phyloP scores from a whole-genome alignment of 495 filamentous ascomycete genomes.

The Penicillium canescens region DNA sequence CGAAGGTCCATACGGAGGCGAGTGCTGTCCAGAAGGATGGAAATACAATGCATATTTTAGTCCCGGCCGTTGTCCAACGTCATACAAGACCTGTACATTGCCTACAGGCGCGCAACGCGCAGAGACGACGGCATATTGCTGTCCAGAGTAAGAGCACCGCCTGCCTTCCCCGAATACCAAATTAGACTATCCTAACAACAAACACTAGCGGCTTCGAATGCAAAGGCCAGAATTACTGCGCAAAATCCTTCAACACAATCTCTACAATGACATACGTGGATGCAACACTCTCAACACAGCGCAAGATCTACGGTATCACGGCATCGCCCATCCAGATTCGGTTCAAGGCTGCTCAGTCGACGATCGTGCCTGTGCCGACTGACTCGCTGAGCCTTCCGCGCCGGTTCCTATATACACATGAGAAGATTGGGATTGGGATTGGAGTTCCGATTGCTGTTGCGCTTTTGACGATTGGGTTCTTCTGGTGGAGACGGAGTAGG shows the following conservation, averaged over 20 bases:
- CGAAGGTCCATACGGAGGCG: conserved; percentile 10
- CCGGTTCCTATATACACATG: conserved; percentile 1
- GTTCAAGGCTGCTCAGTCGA: conserved; percentile 12
- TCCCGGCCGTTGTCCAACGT: conserved; percentile 13
- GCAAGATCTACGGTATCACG: conserved; percentile 6
- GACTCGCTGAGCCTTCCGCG: conserved; percentile 6
- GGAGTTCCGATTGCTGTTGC: not conserved
- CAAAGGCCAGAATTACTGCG: conserved; percentile 9
- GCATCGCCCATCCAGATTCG: conserved; percentile 16
- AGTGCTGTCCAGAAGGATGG: conserved; percentile 14
- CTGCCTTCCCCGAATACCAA: too few relatives aligned
- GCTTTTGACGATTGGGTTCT: too few relatives aligned
- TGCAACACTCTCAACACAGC: not conserved
- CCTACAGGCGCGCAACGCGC: conserved; percentile 5
- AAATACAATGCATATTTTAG: conserved; percentile 10
- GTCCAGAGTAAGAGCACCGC: conserved; percentile 13
- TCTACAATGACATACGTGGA: conserved; percentile 8
- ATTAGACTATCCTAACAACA: too few relatives aligned
- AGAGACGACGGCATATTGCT: conserved; percentile 12
- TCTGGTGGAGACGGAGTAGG: too few relatives aligned
- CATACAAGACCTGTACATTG: conserved; percentile 13
- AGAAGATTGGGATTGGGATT: conserved; percentile 5
- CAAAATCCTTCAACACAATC: conserved; percentile 7
- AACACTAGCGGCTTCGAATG: conserved; percentile 2
- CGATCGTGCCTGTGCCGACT: conserved; percentile 9